A percentile compares a stretch with the other conserved stretches of the same genome.
Conservation (phyloP, 345 rosid species). For the Fremontodendron californicum region DNA sequence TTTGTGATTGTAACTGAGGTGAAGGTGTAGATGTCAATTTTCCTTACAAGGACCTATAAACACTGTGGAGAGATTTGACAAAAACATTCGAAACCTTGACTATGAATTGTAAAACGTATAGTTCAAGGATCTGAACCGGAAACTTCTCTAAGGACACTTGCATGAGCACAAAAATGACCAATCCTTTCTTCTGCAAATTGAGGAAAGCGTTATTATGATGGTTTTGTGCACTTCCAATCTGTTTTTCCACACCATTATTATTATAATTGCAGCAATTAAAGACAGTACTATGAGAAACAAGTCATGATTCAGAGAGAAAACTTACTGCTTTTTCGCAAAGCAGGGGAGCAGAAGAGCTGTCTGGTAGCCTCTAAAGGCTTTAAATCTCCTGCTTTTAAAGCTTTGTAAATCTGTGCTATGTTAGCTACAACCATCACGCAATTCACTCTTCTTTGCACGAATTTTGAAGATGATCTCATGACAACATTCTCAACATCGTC, state of each 20-base stretch:
- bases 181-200: background rate
- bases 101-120: background rate
- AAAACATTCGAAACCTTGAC: background rate
- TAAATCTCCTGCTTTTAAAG: conserved; percentile 37
- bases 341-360: conserved; percentile 40
- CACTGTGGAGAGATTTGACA: background rate
- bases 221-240: background rate
- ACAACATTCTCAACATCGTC: conserved; percentile 23
- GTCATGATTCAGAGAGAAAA: background rate
- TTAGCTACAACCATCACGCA: conserved; percentile 48
- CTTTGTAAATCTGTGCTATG: conserved; percentile 41
- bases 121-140: background rate
- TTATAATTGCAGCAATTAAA: background rate
- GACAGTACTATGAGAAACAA: background rate
- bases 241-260: background rate
- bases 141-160: background rate
- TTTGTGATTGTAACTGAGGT: background rate
- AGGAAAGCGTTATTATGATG: background rate
- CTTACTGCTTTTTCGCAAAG: conserved; percentile 52
- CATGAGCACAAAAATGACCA: background rate
- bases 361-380: conserved; percentile 41
- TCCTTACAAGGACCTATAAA: background rate
- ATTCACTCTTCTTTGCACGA: conserved; percentile 43
- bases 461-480: conserved; percentile 34
- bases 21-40: background rate